A percentile compares a stretch with the other conserved stretches of the same genome.
These are phyloP conservation scores for Lotmaria passim DNA, from an alignment of 208 protist genomes.

Conservation along the genomic window DNA sequence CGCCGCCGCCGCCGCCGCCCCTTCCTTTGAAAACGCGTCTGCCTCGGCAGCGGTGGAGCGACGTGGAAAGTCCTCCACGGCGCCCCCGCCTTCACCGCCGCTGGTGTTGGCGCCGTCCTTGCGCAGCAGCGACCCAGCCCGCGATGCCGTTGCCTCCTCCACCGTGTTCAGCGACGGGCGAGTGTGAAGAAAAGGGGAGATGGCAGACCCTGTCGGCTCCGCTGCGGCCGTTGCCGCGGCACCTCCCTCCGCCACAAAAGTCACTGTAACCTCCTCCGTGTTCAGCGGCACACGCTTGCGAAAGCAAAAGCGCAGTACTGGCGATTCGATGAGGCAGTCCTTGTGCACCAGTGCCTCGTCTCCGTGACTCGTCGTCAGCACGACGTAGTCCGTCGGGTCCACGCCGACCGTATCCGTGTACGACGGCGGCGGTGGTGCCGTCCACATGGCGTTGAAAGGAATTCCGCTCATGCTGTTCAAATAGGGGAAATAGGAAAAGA, in stretches of 20 bases:
- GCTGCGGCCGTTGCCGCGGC: neutral
- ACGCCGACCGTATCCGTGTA: conserved; percentile 75
- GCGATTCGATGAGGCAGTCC: conserved; percentile 66
- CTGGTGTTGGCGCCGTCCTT: too few species aligned
- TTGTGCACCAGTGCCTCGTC: conserved; percentile 61
- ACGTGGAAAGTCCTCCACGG: neutral
- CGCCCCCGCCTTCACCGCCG: neutral
- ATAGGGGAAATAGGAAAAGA: neutral
- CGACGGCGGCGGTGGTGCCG: conserved; percentile 77
- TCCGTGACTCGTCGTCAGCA: conserved; percentile 61
- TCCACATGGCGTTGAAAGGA: conserved; percentile 90
- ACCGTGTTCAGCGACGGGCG: neutral
- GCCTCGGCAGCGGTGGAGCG: neutral
- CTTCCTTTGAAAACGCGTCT: neutral
- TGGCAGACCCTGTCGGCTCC: neutral
- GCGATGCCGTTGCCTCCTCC: too few species aligned
- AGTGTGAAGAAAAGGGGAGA: neutral
- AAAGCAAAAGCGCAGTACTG: conserved; percentile 62
- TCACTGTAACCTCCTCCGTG: conserved; percentile 36
- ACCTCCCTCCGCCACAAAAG: conserved; percentile 23
- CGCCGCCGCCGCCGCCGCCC: neutral
- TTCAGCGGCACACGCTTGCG: conserved; percentile 42
- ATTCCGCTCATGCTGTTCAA: conserved; percentile 47
- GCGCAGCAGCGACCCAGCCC: too few species aligned
- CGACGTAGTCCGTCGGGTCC: conserved; percentile 65